phyloP scores from a whole-genome alignment of 2,329 filamentous ascomycete genomes.

The Purpureocillium lavendulum region DNA sequence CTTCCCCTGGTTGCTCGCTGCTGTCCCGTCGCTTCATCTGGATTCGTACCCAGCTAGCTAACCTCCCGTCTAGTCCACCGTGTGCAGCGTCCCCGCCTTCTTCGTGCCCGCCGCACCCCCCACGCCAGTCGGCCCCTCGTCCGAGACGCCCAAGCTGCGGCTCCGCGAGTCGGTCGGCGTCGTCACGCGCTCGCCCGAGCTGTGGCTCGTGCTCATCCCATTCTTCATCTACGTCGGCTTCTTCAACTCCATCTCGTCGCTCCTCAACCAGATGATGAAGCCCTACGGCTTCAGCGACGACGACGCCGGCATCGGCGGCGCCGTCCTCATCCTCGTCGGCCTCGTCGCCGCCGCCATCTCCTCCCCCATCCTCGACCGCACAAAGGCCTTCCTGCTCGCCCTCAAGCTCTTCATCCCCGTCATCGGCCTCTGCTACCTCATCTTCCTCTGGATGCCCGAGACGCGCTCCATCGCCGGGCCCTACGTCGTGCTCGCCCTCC shows the following conservation, averaged over 20 bases:
- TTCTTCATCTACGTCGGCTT: conserved; percentile 80
- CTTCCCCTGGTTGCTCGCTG: neutral
- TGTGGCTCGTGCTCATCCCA: conserved; percentile 75
- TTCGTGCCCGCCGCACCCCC: conserved; percentile 73
- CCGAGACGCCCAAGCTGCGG: conserved; percentile 46
- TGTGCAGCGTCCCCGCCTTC: conserved; percentile 63
- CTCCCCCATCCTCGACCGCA: conserved; percentile 77
- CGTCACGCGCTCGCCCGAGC: conserved; percentile 52
- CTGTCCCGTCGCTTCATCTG: neutral
- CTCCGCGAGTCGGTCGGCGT: conserved; percentile 43
- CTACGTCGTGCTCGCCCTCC: conserved; percentile 64
- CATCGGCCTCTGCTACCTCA: conserved; percentile 64
- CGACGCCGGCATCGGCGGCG: conserved; percentile 83
- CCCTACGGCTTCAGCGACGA: conserved; percentile 81
- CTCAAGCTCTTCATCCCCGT: conserved; percentile 70
- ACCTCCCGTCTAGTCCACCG: conserved; percentile 20
- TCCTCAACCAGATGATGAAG: conserved; percentile 82
- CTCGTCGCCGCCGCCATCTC: conserved; percentile 68
- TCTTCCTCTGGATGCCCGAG: conserved; percentile 68
- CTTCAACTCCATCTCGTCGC: conserved; percentile 85
- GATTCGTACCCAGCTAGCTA: too few species aligned
- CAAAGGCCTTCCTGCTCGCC: conserved; percentile 66
- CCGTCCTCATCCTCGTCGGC: conserved; percentile 80
- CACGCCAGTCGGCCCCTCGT: conserved; percentile 65
- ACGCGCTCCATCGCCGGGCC: conserved; percentile 56